phyloP scores from a whole-genome alignment of 2,329 filamentous ascomycete species.

The Talaromyces sp. region DNA sequence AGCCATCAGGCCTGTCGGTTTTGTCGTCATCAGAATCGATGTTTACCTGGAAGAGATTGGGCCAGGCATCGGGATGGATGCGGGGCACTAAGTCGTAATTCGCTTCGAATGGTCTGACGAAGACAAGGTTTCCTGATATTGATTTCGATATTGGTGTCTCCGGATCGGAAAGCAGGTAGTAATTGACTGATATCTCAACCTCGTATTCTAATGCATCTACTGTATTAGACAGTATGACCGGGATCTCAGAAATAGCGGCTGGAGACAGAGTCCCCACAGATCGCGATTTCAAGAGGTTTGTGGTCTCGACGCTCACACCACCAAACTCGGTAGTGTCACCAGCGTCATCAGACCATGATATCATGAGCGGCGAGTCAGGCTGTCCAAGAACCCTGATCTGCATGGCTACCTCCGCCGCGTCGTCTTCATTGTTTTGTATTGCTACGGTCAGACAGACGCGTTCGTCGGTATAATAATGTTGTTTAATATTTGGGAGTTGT shows the following conservation, averaged over 20 bases:
- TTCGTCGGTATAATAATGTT: conserved; percentile 85
- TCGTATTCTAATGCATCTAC: conserved; percentile 58
- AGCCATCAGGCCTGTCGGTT: conserved; percentile 51
- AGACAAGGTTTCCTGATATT: conserved; percentile 63
- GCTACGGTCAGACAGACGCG: conserved; percentile 64
- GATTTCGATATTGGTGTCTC: conserved; percentile 78
- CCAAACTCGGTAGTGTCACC: conserved; percentile 20
- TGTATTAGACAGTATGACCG: conserved; percentile 52
- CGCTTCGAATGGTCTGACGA: conserved; percentile 84
- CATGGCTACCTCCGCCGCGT: conserved; percentile 68
- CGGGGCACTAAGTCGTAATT: conserved; percentile 83
- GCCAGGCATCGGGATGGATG: conserved; percentile 76
- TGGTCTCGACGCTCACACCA: conserved; percentile 24
- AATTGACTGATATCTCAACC: conserved; percentile 69
- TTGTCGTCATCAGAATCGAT: conserved; percentile 32
- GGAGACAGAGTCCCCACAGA: conserved; percentile 34
- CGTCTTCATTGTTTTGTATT: conserved; percentile 78
- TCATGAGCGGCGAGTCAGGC: conserved; percentile 44
- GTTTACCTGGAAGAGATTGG: conserved; percentile 73
- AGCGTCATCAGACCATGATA: conserved; percentile 47
- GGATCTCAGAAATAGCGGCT: conserved; percentile 30
- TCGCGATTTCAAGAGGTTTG: conserved; percentile 32
- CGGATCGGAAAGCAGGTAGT: conserved; percentile 73
- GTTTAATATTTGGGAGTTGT: conserved; percentile 56
- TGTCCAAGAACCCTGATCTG: conserved; percentile 65